These are phyloP conservation scores for Debaryomyces sp. DNA, from an alignment of 1,139 yeast species.

Conservation along the genomic window DNA sequence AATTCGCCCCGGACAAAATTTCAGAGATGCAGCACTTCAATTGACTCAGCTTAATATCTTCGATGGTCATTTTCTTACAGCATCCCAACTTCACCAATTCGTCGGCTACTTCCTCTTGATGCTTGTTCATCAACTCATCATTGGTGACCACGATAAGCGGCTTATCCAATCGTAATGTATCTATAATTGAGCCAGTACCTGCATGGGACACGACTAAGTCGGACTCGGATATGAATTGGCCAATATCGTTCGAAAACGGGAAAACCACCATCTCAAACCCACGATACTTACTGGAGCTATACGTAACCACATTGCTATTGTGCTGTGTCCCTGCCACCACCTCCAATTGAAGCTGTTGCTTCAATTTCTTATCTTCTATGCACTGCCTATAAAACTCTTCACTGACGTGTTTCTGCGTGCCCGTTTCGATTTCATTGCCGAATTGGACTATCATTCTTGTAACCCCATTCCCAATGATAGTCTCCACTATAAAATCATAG, in stretches of 20 bases:
- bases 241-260: slow-evolving; percentile 49
- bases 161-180: slow-evolving; percentile 59
- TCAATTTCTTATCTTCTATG: slow-evolving; percentile 14
- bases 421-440: slow-evolving; percentile 53
- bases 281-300: slow-evolving; percentile 8
- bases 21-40: slow-evolving; percentile 1
- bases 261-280: slow-evolving; percentile 34
- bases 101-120: slow-evolving; percentile 77
- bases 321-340: not conserved
- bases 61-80: slow-evolving; percentile 14
- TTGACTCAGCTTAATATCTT: slow-evolving; percentile 6
- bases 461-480: slow-evolving; percentile 37
- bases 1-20: slow-evolving; percentile 1
- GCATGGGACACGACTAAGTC: slow-evolving; percentile 84
- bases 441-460: slow-evolving; percentile 61
- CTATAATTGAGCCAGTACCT: slow-evolving; percentile 91
- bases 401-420: slow-evolving; percentile 24
- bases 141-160: slow-evolving; percentile 74
- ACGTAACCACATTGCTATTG: slow-evolving; percentile 1
- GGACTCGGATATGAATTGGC: slow-evolving; percentile 36
- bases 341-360: slow-evolving; percentile 14
- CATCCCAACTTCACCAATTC: slow-evolving; percentile 42
- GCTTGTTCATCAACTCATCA: slow-evolving; percentile 76
- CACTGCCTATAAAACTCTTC: slow-evolving; percentile 22
- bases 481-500: slow-evolving; percentile 32